Evolutionary conservation across 2,329 filamentous ascomycete genomes (phyloP), one percentile per base, ranked within the genome.

Genomic region (Knoxdaviesia proteae): DNA sequence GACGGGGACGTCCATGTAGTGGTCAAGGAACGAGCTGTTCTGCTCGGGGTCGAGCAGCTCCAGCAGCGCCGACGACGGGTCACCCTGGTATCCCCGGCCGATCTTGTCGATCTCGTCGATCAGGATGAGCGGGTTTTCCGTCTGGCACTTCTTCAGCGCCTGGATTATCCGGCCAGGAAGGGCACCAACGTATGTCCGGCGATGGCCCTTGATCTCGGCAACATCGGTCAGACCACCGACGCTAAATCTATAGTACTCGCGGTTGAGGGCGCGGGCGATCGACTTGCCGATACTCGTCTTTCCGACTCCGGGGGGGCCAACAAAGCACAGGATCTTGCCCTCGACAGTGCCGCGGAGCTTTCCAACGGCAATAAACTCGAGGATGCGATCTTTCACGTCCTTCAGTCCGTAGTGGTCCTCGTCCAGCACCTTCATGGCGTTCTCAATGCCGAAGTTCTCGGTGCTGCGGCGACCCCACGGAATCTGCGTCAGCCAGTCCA

Each of bases 101-200:
- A 98, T 93, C 65, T 98, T 98, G 68, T 98, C 90, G 45, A 98
- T 78, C 57, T 98, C 90, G 56, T 98, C 90, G 49, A 98, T 96
- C 48, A 98, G 63, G 41, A 98, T 86, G 32, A 98, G 68, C 32
- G 90, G 90, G 58, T 98, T 98, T 61, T 98, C 92, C 0, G 90
- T 98, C 63, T 96, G 87, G 57, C 88, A 96, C 61, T 98, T 98
- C 69, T 98, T 98, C 53, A 98, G 65, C 1, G 90, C 90, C 60
- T 98, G 92, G 47, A 98, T 96, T 56, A 98, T 94, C 46, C 92
- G 82, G 41, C 90, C 92, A 4, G 90, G 90, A 34, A 98, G 65
- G 31, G 90, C 90, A 48, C 92, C 90, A 42, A 98, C 90, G 52
- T 98, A 98, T 3, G 90, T 98, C 52, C 90, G 74, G 53, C 90